phyloP scores from a whole-genome alignment of 495 filamentous ascomycete genomes.

The Evansstolkia leycettana region DNA sequence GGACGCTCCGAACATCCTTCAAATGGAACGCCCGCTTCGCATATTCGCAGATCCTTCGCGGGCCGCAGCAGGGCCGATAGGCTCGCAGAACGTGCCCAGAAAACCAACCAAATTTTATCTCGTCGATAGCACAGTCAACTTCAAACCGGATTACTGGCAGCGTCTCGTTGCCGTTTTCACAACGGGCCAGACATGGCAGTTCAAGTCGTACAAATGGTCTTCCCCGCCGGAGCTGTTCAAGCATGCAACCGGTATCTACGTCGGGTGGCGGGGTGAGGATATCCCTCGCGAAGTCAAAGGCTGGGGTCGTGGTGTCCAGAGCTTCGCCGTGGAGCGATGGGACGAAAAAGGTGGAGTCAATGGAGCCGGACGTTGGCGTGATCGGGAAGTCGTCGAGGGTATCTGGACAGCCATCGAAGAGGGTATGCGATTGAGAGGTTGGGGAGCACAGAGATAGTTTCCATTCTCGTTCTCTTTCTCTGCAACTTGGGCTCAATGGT shows the following conservation, averaged over 20 bases:
- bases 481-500: too few species aligned
- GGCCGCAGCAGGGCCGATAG: conserved; percentile 12
- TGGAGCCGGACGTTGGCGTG: conserved; percentile 66
- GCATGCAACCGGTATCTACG: conserved; percentile 74
- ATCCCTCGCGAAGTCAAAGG: conserved; percentile 60
- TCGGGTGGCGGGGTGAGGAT: conserved; percentile 83
- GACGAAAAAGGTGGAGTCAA: conserved; percentile 39
- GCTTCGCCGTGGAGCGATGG: conserved; percentile 69
- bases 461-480: too few species aligned
- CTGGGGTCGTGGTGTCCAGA: conserved; percentile 75
- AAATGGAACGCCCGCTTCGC: conserved; percentile 69
- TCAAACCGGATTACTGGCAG: conserved; percentile 96
- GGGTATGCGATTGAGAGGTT: conserved; percentile 75
- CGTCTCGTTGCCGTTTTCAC: conserved; percentile 96
- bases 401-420: conserved; percentile 88
- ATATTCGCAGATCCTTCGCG: conserved; percentile 26
- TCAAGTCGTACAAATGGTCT: conserved; percentile 95
- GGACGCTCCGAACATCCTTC: conserved; percentile 60
- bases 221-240: conserved; percentile 79
- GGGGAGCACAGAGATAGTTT: conserved; percentile 43
- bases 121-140: conserved; percentile 82
- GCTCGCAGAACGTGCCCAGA: conserved; percentile 31
- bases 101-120: conserved; percentile 86
- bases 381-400: conserved; percentile 84
- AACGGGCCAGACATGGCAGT: conserved; percentile 96